Base-by-base conservation (phyloP, 164 flowering plant genomes). In the Umbilicus rupestris region DNA sequence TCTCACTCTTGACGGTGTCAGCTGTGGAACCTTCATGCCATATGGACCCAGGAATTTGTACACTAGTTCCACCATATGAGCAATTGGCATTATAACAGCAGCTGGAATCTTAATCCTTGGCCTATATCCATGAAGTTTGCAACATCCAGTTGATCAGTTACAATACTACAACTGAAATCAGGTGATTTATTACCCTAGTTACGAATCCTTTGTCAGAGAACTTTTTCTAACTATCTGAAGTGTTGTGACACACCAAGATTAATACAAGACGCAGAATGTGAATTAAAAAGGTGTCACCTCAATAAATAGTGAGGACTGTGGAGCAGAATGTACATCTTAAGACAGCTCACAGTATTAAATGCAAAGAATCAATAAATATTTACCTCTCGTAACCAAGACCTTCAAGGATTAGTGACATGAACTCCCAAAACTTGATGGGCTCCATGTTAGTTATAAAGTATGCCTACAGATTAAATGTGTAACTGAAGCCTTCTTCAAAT, bases 321-420 rank as follows among this genome's bases (percentile, higher is more conserved):
- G 29, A 12, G 24, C 28, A 17, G 28, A 30, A 37, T 15, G 39
- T 60, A 60, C 22, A 30, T 7, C 9, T 2, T 37, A 63, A 9
- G 45, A 33, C 20, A 39, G 2, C n/a, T 33, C 65, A 63, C 5
- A 33, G 1, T 1, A 17, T 31, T 33, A 29, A 47, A 31, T 10
- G 30, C 16, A 22, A 12, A 39, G 39, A 29, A 29, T 69, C 50
- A 50, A 45, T 78, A n/a, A n/a, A n/a, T n/a, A n/a, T n/a, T n/a
- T n/a, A 94, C 98, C 97, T 88, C 69, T 87, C 88, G 75, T 92
- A 92, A 63, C 97, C 99, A 82, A 95, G 96, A 70, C 99, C 97
- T 74, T 82, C 96, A 66, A 95, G 85, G 72, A 95, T 83, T 41
- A 81, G 81, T 44, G 97, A 88, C 68, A 90, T 68, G 67, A 95